Evolutionary conservation across 192 early-diverging fungal species (phyloP).

Genomic region (Phycomyces blakesleeanus): DNA sequence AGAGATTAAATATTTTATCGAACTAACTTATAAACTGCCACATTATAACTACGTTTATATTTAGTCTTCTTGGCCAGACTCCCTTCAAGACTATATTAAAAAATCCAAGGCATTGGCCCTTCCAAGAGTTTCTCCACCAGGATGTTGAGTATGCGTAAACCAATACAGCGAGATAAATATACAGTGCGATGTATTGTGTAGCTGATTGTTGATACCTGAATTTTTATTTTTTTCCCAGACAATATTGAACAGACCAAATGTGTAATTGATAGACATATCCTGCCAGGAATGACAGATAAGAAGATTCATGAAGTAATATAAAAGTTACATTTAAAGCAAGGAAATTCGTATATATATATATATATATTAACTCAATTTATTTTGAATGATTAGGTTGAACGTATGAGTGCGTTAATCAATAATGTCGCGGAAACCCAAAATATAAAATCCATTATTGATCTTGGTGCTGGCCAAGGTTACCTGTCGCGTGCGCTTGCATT

Average conservation of each 20-base stretch:
- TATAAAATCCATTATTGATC: conserved; percentile 57
- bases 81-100: conserved; percentile 11
- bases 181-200: neutral
- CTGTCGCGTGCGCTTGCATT: conserved; percentile 63
- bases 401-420: conserved; percentile 55
- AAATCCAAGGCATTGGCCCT: conserved; percentile 17
- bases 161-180: neutral
- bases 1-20: too few species aligned
- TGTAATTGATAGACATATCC: conserved; percentile 50
- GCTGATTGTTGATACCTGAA: neutral
- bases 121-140: conserved; percentile 23
- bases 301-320: conserved; percentile 68
- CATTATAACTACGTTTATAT: neutral
- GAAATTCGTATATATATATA: too few species aligned
- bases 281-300: conserved; percentile 69
- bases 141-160: conserved; percentile 24
- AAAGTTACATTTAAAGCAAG: too few species aligned
- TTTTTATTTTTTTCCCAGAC: neutral
- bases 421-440: conserved; percentile 41
- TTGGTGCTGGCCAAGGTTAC: conserved; percentile 81
- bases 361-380: neutral
- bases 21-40: neutral
- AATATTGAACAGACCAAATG: neutral
- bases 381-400: conserved; percentile 33
- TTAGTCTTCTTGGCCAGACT: conserved; percentile 8